phyloP scores from a whole-genome alignment of 2,329 filamentous ascomycete species.

The Celoporthe dispersa region DNA sequence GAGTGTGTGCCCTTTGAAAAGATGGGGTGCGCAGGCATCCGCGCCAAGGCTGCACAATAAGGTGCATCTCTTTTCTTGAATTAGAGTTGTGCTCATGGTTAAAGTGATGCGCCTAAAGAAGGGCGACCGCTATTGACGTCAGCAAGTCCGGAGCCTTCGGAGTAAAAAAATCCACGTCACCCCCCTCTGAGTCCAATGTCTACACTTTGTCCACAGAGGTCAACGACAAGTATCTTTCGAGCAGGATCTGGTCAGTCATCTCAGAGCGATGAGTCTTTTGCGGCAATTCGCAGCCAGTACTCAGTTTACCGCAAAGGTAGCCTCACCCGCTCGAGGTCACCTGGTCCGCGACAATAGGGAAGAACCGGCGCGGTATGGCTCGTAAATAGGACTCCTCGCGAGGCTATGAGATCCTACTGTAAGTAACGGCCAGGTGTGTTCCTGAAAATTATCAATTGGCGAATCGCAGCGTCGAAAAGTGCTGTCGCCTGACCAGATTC shows the following conservation, averaged over 20 bases:
- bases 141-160: slow-evolving; percentile 8
- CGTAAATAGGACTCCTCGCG: neutral
- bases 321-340: slow-evolving; percentile 17
- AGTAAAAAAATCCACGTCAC: neutral
- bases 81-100: slow-evolving; percentile 14
- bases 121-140: neutral
- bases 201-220: neutral
- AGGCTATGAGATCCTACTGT: neutral
- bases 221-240: neutral
- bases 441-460: slow-evolving; percentile 27
- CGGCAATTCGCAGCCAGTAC: neutral
- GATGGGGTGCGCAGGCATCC: neutral
- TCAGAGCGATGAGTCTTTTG: slow-evolving; percentile 6
- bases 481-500: slow-evolving; percentile 22
- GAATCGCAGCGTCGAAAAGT: slow-evolving; percentile 14
- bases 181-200: neutral
- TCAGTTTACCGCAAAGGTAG: neutral
- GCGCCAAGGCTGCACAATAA: neutral
- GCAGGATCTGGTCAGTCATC: neutral
- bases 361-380: slow-evolving; percentile 23
- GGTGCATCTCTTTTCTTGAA: neutral
- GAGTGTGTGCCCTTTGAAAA: neutral
- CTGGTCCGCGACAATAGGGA: slow-evolving; percentile 21
- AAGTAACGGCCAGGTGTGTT: neutral
- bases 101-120: neutral